Conservation (phyloP, 345 rosid genomes). For the Eucalyptus guilfoylei region DNA sequence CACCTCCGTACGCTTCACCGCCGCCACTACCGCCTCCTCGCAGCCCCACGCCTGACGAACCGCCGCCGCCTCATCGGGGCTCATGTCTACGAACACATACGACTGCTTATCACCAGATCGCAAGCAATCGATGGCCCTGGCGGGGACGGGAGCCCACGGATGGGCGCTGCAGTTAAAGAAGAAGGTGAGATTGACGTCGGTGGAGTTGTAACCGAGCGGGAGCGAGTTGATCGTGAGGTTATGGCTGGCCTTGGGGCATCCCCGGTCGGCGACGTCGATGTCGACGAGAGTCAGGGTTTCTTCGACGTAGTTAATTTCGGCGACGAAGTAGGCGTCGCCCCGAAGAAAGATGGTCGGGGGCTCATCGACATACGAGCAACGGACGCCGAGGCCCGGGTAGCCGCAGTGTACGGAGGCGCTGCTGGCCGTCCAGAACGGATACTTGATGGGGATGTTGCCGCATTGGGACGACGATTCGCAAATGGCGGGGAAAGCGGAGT, state of each 20-base stretch:
- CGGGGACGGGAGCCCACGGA: fast-evolving
- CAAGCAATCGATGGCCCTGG: too few relatives aligned
- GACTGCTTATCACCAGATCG: fast-evolving
- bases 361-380: neutral
- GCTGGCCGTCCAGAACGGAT: neutral
- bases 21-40: too few relatives aligned
- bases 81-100: fast-evolving
- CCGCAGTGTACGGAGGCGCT: neutral
- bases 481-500: neutral
- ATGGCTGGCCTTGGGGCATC: slow-evolving; percentile 4
- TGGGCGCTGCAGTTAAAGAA: slow-evolving; percentile 1
- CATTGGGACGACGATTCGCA: neutral
- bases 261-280: neutral
- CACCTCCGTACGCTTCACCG: too few relatives aligned
- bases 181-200: slow-evolving; percentile 3
- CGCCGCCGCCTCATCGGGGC: too few relatives aligned
- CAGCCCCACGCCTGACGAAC: too few relatives aligned
- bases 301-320: neutral
- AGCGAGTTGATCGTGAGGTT: neutral
- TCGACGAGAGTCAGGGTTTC: neutral
- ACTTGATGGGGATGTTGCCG: neutral
- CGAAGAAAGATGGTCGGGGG: neutral
- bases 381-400: slow-evolving; percentile 3
- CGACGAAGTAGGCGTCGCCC: neutral
- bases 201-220: neutral